Conservation (phyloP, 805 yeast genomes). For the Candida incommunis region DNA sequence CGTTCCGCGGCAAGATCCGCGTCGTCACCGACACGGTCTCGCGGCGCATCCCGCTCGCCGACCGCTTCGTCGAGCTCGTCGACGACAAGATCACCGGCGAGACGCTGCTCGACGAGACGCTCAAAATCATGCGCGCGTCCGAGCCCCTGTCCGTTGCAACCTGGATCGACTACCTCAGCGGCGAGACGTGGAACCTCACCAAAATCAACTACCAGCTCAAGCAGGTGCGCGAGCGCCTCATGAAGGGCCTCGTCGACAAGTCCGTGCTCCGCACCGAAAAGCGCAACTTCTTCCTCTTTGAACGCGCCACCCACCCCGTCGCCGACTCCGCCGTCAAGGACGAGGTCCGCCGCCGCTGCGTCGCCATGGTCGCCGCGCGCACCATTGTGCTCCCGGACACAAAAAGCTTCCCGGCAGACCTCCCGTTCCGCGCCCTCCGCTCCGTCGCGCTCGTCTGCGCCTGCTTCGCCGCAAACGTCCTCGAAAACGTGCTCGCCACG, state of each 20-base stretch:
- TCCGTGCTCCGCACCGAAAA: constrained; percentile 93
- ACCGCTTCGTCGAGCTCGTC: constrained; percentile 74
- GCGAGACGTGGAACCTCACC: constrained; percentile 92
- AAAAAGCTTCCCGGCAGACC: constrained; percentile 53
- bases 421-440: constrained; percentile 59
- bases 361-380: constrained; percentile 57
- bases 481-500: constrained; percentile 67
- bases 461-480: constrained; percentile 89
- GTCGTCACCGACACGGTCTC: constrained; percentile 88
- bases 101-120: constrained; percentile 83
- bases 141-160: constrained; percentile 67
- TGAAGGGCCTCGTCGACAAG: constrained; percentile 94
- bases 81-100: constrained; percentile 88
- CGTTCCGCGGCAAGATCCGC: constrained; percentile 77
- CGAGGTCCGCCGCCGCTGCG: constrained; percentile 56
- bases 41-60: constrained; percentile 74
- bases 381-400: constrained; percentile 42
- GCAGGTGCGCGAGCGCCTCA: constrained; percentile 91
- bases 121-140: constrained; percentile 77
- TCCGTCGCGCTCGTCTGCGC: constrained; percentile 75
- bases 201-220: constrained; percentile 91
- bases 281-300: constrained; percentile 84
- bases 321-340: constrained; percentile 79
- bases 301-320: constrained; percentile 97
- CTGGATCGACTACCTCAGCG: constrained; percentile 90